These are phyloP conservation scores for Populus hybrid DNA, from an alignment of 441 rosid genomes.

Conservation along the genomic window DNA sequence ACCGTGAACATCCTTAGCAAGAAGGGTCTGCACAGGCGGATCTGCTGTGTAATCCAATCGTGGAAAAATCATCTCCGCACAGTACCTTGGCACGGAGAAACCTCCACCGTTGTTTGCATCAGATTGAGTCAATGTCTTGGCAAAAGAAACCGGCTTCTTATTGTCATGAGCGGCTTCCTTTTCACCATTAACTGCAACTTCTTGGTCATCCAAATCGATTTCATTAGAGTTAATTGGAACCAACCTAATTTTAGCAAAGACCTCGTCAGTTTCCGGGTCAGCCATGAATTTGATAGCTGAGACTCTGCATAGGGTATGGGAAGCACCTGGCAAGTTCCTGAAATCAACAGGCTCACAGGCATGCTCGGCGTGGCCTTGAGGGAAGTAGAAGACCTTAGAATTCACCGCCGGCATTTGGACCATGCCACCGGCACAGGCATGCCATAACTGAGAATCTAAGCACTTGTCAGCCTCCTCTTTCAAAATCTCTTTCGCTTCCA, in stretches of 20 bases:
- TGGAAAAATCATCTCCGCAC: constrained; percentile 94
- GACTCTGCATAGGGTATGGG: constrained; percentile 56
- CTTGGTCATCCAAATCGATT: constrained; percentile 26
- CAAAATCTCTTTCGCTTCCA: constrained; percentile 43
- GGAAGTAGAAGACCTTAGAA: constrained; percentile 81
- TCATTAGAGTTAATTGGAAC: constrained; percentile 37
- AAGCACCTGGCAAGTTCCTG: constrained; percentile 32
- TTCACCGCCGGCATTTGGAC: constrained; percentile 80
- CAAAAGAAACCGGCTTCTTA: constrained; percentile 66
- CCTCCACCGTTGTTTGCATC: constrained; percentile 57
- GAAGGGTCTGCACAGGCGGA: constrained; percentile 92
- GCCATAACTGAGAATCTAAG: constrained; percentile 39
- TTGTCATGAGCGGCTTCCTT: constrained; percentile 29
- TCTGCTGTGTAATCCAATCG: constrained; percentile 76
- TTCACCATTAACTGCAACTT: constrained; percentile 19
- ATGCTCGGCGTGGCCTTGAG: constrained; percentile 95
- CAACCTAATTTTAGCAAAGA: constrained; percentile 59
- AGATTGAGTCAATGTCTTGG: constrained; percentile 76
- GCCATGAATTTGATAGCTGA: constrained; percentile 71
- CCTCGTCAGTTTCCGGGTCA: constrained; percentile 88
- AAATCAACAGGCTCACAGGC: constrained; percentile 60
- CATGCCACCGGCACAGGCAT: constrained; percentile 97
- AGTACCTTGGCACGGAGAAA: constrained; percentile 93
- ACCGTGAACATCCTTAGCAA: constrained; percentile 56
- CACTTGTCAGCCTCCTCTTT: constrained; percentile 47